Percentiles rank a stretch among this genome's conserved stretches.
These are phyloP conservation scores for Botrytis sinoallii DNA, from an alignment of 2,329 filamentous ascomycete species.

Conservation along the genomic window DNA sequence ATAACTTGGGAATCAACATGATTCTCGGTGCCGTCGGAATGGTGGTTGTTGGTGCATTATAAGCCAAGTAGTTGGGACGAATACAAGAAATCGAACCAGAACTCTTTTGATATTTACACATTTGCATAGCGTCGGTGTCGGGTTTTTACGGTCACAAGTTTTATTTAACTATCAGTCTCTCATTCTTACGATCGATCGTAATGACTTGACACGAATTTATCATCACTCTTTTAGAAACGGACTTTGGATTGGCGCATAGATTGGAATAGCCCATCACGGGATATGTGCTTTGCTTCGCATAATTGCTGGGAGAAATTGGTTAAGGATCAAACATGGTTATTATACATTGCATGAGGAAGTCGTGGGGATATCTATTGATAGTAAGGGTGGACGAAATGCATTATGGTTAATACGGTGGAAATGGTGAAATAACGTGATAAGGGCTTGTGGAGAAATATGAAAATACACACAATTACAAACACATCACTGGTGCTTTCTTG, in stretches of 20 bases:
- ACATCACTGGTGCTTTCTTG: background rate
- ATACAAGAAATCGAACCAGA: background rate
- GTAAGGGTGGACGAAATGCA: background rate
- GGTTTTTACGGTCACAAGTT: slow-evolving; percentile 16
- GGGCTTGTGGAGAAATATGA: background rate
- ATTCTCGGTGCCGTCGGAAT: slow-evolving; percentile 30
- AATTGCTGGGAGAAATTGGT: slow-evolving; percentile 11
- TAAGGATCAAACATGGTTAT: background rate
- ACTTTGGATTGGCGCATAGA: slow-evolving; percentile 19
- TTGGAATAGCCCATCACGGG: slow-evolving; percentile 14
- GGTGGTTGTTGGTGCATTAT: slow-evolving; percentile 27
- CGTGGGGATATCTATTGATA: background rate
- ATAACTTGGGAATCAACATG: slow-evolving; percentile 24
- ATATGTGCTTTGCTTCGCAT: slow-evolving; percentile 14
- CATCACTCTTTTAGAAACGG: slow-evolving; percentile 14
- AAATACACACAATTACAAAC: background rate
- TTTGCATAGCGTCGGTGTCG: slow-evolving; percentile 20
- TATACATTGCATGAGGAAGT: background rate
- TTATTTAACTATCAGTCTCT: slow-evolving; percentile 20
- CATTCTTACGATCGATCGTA: slow-evolving; percentile 21
- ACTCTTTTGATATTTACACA: slow-evolving; percentile 20
- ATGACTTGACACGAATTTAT: slow-evolving; percentile 18
- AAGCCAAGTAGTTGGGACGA: slow-evolving; percentile 10
- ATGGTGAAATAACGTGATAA: background rate
- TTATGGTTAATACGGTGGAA: slow-evolving; percentile 2